Base-by-base conservation (phyloP, 352 stramenopile species). In the Blastocystis sp. region DNA sequence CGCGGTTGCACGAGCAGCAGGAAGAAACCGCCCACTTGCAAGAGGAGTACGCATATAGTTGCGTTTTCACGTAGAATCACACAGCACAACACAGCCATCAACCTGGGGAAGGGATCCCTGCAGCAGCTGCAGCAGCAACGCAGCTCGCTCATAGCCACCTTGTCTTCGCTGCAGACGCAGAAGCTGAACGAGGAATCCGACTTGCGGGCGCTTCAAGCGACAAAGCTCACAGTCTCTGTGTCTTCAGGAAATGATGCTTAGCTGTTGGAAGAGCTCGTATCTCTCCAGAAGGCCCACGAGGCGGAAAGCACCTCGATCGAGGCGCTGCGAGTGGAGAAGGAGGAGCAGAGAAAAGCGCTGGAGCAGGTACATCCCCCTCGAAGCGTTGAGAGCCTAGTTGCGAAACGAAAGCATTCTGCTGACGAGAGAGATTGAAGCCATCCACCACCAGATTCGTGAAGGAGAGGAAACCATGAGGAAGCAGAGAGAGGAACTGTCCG, bases 81-180 rank as follows among this genome's bases (percentile, higher is more conserved):
- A 50, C n/a, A 85, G 26, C 55, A 33, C 1, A 85, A 85, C 74
- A 67, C 51, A n/a, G 24, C 67, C 26, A 85, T 85, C 26, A 33
- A 85, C n/a, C 29, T 69, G 10, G 74, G 29, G 24, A 39, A 61
- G 3, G 41, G 16, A 3, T 31, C 55, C 0, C 55, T 67, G n/a
- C 74, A 85, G 61, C 74, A 85, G 12, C 74, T 85, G 9, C 51
- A 85, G 41, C 41, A 85, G 51, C 45, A 85, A 3, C 59, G 74
- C 13, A 51, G 66, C 21, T 29, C 50, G 24, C 51, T 85, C 12
- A 59, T 85, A 10, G 70, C 31, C 33, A 85, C 74, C 0, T 29
- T 85, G 4, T 85, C 74, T 13, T 85, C 74, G 19, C 51, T 85
- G 4, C 74, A 85, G 29, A 37, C 60, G 21, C 74, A 85, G 55